A percentile compares a stretch with the other conserved stretches of the same genome.
phyloP scores from a whole-genome alignment of 2,329 filamentous ascomycete species.

The Colletotrichum caudatum region DNA sequence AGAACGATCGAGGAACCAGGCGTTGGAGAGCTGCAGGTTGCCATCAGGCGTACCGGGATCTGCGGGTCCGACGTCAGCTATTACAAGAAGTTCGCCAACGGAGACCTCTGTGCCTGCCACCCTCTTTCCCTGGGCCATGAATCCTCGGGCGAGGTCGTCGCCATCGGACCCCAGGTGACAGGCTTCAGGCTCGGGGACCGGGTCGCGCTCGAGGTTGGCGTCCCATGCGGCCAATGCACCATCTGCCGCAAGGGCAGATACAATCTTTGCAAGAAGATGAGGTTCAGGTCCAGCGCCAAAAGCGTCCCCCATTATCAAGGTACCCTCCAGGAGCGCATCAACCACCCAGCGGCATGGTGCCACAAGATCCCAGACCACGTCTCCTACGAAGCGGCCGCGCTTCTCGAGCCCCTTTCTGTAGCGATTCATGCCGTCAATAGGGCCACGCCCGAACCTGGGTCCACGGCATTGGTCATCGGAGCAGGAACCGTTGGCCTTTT shows the following conservation, averaged over 20 bases:
- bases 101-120: slow-evolving; percentile 74
- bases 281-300: slow-evolving; percentile 72
- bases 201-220: slow-evolving; percentile 69
- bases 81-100: slow-evolving; percentile 79
- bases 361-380: slow-evolving; percentile 72
- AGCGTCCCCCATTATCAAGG: slow-evolving; percentile 73
- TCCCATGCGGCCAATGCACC: slow-evolving; percentile 65
- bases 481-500: slow-evolving; percentile 73
- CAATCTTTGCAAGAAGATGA: slow-evolving; percentile 72
- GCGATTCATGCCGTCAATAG: slow-evolving; percentile 72
- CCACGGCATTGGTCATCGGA: slow-evolving; percentile 72
- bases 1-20: slow-evolving; percentile 61
- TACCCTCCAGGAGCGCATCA: slow-evolving; percentile 72
- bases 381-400: slow-evolving; percentile 69
- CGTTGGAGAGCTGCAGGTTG: slow-evolving; percentile 71
- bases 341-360: slow-evolving; percentile 72
- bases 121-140: slow-evolving; percentile 75
- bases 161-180: slow-evolving; percentile 64
- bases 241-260: slow-evolving; percentile 67
- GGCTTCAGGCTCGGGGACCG: slow-evolving; percentile 68
- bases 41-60: slow-evolving; percentile 74
- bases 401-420: slow-evolving; percentile 72
- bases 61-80: slow-evolving; percentile 79
- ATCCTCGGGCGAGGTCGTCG: slow-evolving; percentile 69
- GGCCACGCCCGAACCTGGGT: slow-evolving; percentile 63